Conservation (phyloP, 2,329 filamentous ascomycete species). For the Cordyceps javanica region DNA sequence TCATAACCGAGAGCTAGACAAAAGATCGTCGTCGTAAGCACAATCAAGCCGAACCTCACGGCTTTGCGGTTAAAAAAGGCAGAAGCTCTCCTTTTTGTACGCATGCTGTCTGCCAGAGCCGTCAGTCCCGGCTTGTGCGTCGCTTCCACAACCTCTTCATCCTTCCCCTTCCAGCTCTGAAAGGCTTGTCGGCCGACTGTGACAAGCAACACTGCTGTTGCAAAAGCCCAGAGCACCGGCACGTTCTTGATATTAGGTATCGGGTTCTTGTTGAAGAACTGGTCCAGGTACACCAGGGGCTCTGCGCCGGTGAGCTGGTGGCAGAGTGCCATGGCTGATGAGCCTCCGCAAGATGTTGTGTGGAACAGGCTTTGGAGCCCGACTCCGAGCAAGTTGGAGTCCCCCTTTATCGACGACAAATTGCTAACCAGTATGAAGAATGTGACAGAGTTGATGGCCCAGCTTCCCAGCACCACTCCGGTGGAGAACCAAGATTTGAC, state of each 20-base stretch:
- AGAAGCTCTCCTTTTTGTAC: neutral
- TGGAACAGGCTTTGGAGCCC: neutral
- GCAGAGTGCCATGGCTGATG: neutral
- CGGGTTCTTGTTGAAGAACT: neutral
- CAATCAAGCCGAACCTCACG: neutral
- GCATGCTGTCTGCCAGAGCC: neutral
- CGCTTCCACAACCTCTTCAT: neutral
- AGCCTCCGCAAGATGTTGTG: constrained; percentile 2
- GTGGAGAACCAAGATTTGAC: neutral
- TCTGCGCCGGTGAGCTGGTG: constrained; percentile 1
- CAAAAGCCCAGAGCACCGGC: neutral
- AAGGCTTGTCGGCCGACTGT: neutral
- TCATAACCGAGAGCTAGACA: neutral
- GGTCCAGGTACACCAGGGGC: too few relatives aligned
- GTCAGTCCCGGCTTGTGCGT: neutral
- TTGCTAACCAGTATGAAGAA: neutral
- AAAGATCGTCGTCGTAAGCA: neutral
- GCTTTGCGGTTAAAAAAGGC: neutral
- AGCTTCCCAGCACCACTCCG: neutral
- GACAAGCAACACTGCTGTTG: neutral
- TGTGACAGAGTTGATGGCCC: neutral
- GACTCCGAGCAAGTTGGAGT: neutral
- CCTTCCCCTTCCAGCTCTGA: neutral
- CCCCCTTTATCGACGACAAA: neutral
- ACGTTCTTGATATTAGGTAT: neutral